These are phyloP conservation scores for Monosporascus sp. DNA, from an alignment of 2,329 filamentous ascomycete genomes.

Conservation along the genomic window DNA sequence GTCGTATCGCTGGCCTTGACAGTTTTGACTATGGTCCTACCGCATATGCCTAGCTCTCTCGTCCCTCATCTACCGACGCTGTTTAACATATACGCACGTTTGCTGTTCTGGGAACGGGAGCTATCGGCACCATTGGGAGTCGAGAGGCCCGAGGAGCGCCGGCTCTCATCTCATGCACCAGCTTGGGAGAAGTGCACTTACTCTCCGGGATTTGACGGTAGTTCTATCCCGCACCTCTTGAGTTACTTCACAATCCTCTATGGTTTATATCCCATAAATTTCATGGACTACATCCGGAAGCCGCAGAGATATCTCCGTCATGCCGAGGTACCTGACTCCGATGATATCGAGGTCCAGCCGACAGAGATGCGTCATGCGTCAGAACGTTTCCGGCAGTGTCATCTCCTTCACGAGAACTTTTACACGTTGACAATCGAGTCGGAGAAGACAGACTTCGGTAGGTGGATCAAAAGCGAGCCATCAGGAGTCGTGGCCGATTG, in stretches of 20 bases:
- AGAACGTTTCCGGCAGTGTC: slow-evolving; percentile 66
- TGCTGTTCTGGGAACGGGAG: slow-evolving; percentile 71
- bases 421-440: slow-evolving; percentile 74
- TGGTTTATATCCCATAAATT: slow-evolving; percentile 78
- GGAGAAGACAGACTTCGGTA: slow-evolving; percentile 68
- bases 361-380: slow-evolving; percentile 71
- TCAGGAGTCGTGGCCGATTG: slow-evolving; percentile 77
- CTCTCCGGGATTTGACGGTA: slow-evolving; percentile 56
- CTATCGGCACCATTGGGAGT: slow-evolving; percentile 33
- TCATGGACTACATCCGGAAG: slow-evolving; percentile 80
- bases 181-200: slow-evolving; percentile 62
- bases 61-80: slow-evolving; percentile 64
- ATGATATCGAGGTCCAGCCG: slow-evolving; percentile 73
- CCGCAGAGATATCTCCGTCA: slow-evolving; percentile 73
- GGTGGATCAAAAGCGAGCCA: slow-evolving; percentile 75
- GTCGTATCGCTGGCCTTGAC: slow-evolving; percentile 71
- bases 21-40: slow-evolving; percentile 73
- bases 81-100: slow-evolving; percentile 75
- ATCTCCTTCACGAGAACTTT: slow-evolving; percentile 79
- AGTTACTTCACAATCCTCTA: slow-evolving; percentile 80
- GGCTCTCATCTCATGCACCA: slow-evolving; percentile 24
- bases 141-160: slow-evolving; percentile 33
- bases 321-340: slow-evolving; percentile 61
- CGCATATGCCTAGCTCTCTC: slow-evolving; percentile 70
- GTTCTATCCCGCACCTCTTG: slow-evolving; percentile 59